phyloP scores from a whole-genome alignment of 768 basidiomycete genomes.

The Crassisporium funariophilum region DNA sequence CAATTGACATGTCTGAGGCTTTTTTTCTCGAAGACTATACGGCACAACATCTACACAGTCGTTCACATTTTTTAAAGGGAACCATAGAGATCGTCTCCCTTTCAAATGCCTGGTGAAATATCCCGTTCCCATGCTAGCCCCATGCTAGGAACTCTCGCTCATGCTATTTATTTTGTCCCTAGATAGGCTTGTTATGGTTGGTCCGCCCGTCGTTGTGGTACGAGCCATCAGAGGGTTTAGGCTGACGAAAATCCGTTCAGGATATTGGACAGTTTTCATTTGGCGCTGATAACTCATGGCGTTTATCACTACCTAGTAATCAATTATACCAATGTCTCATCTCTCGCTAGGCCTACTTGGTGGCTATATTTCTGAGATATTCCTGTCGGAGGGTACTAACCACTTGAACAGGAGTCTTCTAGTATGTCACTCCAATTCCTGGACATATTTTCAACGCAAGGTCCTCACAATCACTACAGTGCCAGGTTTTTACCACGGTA shows the following conservation, averaged over 20 bases:
- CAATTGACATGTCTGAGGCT: no score
- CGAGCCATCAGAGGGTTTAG: no score
- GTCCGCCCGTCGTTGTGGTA: no score
- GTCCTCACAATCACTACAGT: constrained; percentile 4
- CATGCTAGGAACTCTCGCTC: background rate
- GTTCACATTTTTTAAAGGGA: constrained; percentile 20
- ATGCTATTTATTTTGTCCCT: background rate
- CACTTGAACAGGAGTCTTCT: constrained; percentile 18
- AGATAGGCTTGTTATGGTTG: constrained; percentile 25
- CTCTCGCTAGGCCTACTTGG: constrained; percentile 21
- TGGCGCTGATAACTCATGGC: constrained; percentile 25
- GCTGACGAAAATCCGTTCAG: no score
- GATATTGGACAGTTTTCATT: constrained; percentile 21
- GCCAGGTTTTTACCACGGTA: constrained; percentile 26
- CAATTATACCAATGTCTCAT: constrained; percentile 15
- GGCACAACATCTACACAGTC: constrained; percentile 22
- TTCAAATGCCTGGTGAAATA: constrained; percentile 20
- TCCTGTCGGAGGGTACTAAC: background rate
- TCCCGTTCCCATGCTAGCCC: background rate
- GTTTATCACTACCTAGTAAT: constrained; percentile 22
- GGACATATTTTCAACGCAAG: background rate
- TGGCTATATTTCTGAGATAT: background rate
- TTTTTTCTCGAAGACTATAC: constrained; percentile 20
- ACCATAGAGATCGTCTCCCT: constrained; percentile 15
- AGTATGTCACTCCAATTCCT: constrained; percentile 5